Conservation (phyloP, 2,329 filamentous ascomycete species). For the Chaetomium sp. region DNA sequence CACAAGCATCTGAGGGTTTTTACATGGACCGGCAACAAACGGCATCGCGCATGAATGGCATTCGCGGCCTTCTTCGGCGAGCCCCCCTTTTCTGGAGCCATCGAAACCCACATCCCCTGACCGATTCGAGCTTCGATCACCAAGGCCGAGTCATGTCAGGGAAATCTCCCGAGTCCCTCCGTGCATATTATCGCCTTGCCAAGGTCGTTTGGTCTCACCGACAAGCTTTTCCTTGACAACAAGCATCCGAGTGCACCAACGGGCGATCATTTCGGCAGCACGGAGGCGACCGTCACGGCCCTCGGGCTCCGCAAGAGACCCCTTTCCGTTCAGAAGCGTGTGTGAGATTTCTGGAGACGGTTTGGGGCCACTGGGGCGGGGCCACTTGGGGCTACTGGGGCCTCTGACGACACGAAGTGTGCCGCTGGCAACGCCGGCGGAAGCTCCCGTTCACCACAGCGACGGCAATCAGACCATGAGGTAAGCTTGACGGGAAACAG, state of each 20-base stretch:
- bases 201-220: neutral
- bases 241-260: neutral
- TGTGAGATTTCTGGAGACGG: conserved; percentile 16
- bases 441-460: neutral
- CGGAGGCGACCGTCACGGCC: conserved; percentile 11
- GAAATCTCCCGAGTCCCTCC: conserved; percentile 17
- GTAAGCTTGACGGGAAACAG: neutral
- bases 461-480: neutral
- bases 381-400: conserved; percentile 24
- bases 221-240: conserved; percentile 5
- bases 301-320: conserved; percentile 19
- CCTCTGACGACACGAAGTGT: conserved; percentile 28
- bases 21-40: conserved; percentile 18
- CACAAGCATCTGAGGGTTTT: neutral
- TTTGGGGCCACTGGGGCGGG: conserved; percentile 23
- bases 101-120: neutral
- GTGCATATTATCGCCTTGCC: conserved; percentile 1
- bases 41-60: conserved; percentile 22
- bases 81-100: conserved; percentile 16
- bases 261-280: neutral
- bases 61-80: neutral
- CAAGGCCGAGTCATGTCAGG: conserved; percentile 26
- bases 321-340: conserved; percentile 15
- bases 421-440: conserved; percentile 1
- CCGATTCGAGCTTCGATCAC: conserved; percentile 21